Percentiles rank a stretch among this genome's conserved stretches.
Conservation (phyloP, 106 monocot species). For the Amphibolis antarctica region DNA sequence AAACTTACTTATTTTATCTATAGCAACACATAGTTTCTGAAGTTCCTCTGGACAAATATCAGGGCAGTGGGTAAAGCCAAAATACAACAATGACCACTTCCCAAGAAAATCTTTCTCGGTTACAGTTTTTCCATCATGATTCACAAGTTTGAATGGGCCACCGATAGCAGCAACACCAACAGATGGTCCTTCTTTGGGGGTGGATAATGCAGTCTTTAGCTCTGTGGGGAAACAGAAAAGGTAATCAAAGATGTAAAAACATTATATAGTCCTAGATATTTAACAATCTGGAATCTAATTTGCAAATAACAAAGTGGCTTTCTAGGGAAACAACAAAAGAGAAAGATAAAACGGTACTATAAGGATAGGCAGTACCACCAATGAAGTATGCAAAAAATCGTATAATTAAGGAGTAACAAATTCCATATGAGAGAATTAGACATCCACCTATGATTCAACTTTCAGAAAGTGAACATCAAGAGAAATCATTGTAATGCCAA, state of each 20-base stretch:
- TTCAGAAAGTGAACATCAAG: no score
- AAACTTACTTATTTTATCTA: constrained; percentile 93
- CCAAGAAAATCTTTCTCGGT: constrained; percentile 82
- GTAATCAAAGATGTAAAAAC: not conserved
- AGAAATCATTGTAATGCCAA: no score
- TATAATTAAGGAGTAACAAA: no score
- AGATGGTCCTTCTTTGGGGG: constrained; percentile 64
- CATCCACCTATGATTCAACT: no score
- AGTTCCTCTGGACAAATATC: constrained; percentile 98
- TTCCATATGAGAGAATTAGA: no score
- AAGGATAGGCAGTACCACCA: no score
- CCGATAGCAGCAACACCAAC: constrained; percentile 89
- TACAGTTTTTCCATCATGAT: constrained; percentile 70
- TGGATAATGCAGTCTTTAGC: constrained; percentile 48
- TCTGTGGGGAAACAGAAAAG: constrained; percentile 22
- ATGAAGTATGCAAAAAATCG: no score
- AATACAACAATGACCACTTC: constrained; percentile 91
- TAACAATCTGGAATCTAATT: no score
- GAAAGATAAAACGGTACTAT: no score
- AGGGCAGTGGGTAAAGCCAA: constrained; percentile 96
- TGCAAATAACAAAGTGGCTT: no score
- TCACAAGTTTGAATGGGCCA: constrained; percentile 71
- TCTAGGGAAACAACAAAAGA: no score
- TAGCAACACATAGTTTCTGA: constrained; percentile 63
- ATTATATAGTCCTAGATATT: no score